Conservation (phyloP, 352 stramenopile genomes). For the Elongisporangium prolatum region DNA sequence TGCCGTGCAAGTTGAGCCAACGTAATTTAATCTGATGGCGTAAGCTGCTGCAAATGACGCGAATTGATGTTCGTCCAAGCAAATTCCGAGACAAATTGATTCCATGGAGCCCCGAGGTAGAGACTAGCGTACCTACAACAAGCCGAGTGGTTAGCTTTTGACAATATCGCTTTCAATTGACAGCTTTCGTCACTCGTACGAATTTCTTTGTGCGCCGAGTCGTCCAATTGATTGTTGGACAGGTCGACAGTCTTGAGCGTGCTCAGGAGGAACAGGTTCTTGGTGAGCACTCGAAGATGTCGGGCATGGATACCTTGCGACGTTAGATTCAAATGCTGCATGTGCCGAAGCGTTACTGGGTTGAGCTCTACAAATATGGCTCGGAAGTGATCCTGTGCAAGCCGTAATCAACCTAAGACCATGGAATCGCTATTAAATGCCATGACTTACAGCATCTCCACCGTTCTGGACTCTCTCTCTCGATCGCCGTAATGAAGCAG, state of each 20-base stretch:
- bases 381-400: conserved; percentile 13
- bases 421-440: background rate
- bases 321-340: conserved; percentile 22
- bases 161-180: background rate
- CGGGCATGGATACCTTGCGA: conserved; percentile 17
- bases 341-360: conserved; percentile 14
- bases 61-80: conserved; percentile 18
- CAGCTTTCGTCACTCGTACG: conserved; percentile 8
- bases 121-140: conserved; percentile 19
- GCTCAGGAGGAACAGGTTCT: conserved; percentile 24
- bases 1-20: conserved; percentile 27
- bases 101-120: conserved; percentile 16
- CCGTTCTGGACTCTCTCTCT: background rate
- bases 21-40: conserved; percentile 20
- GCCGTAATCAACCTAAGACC: background rate
- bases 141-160: background rate
- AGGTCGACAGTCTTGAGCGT: conserved; percentile 20
- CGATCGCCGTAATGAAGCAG: background rate
- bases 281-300: conserved; percentile 15
- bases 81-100: conserved; percentile 36
- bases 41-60: conserved; percentile 25
- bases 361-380: conserved; percentile 29
- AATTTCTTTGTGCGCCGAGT: conserved; percentile 20
- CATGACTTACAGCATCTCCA: background rate
- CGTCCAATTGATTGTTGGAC: conserved; percentile 36